Evolutionary conservation across 345 rosid species (phyloP), one percentile per base, ranked within the genome.

Genomic region (Syzygium jambos): DNA sequence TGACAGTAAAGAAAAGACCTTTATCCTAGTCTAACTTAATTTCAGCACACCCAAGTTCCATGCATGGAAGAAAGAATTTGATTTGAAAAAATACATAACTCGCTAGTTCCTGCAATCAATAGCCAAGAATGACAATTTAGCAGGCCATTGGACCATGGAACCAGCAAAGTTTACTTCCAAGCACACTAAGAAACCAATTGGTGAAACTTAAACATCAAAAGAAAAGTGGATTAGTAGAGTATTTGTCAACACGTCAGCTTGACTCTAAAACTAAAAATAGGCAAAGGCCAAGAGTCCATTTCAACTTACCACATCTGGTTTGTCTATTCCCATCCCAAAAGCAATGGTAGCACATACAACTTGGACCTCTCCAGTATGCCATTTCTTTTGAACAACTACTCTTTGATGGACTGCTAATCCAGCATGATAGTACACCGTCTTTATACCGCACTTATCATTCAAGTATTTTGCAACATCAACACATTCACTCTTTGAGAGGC

Each of bases 291-390:
- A 34, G 7, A 68, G 1, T 84, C 43, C 85, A 87, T 59, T n/a
- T 86, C 87, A 86, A 92, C 94, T 95, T 91, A 97, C 99, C 53
- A 97, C 99, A 90, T 97, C 94, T 78, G 98, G 93, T 93, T 96
- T 95, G 94, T 96, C 99, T 85, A 97, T n/a, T 96, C 99, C 99
- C 99, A 97, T 97, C 88, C 99, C 99, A 87, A 97, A 97, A 84
- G 99, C 99, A 55, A 97, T 97, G 59, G 95, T 93, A 77, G 99
- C 99, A 87, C 99, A 95, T 38, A 96, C 96, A 85, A 96, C 92
- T 43, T 93, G 96, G 91, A 92, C 97, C 87, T 95, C 96, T 85
- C 98, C 98, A 27, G 90, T 87, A 63, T 94, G 95, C 99, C 99
- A 97, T 91, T 94, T 97, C 91, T 92, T 93, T 93, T 94, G 98